Base-by-base conservation (phyloP, 352 stramenopile species). In the Phytophthora parvispora region DNA sequence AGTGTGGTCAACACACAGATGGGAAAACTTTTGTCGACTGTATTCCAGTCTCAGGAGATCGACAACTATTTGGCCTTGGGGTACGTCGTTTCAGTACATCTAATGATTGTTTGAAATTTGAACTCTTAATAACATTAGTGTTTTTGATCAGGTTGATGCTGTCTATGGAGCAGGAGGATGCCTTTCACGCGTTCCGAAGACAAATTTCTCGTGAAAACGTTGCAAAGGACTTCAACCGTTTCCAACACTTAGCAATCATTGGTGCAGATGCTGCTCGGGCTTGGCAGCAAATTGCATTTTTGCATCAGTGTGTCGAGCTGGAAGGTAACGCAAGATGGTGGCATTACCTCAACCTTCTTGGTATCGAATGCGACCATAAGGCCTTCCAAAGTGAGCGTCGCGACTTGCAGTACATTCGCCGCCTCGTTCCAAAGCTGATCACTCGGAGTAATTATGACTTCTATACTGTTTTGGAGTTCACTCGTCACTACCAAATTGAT, bases 311-410 rank as follows among this genome's bases (percentile, higher is more conserved):
- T 49, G 75, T 90, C 12, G 88, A 96, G 49, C 64, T 96, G 12
- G 86, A 96, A 70, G 85, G 76, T 5, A 96, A 96, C n/a, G 82
- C 85, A 20, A 70, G 85, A 42, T 96, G 88, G 88, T 94, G 85
- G 85, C 85, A 96, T 53, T 94, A 93, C 45, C 68, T 96, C 18
- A 90, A 83, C 10, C 64, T 96, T 18, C 74, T 96, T 15, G 85
- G 78, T 4, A 96, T 96, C 38, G 71, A 88, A 38, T 96, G 86
- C 40, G 80, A 94, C 12, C 85, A 91, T 50, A 90, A 94, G 56
- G 78, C 85, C 0, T 94, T 96, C 61, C 84, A 90, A 59, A 90
- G 81, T 36, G 81, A 93, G 27, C 75, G 75, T 24, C 72, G 86
- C 9, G 84, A 96, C 61, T 51, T 92, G n/a, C 63, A 80, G 42